phyloP scores from a whole-genome alignment of 495 filamentous ascomycete genomes.

The Penicillium canescens region DNA sequence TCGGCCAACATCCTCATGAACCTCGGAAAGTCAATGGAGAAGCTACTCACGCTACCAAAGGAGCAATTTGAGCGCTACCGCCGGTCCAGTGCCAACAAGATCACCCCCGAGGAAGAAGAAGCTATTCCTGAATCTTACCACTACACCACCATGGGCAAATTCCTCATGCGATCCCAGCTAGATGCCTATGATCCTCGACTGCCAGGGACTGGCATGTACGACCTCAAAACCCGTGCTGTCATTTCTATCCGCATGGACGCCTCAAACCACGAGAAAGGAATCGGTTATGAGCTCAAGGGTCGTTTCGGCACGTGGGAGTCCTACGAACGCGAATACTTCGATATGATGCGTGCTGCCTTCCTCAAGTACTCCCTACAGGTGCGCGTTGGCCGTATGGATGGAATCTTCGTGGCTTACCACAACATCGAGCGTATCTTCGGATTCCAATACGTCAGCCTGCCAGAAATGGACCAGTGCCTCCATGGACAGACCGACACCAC shows the following conservation, averaged over 20 bases:
- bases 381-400: slow-evolving; percentile 96
- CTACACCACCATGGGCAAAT: slow-evolving; percentile 85
- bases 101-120: slow-evolving; percentile 63
- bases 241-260: slow-evolving; percentile 86
- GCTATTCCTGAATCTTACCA: slow-evolving; percentile 75
- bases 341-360: slow-evolving; percentile 94
- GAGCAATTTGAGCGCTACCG: slow-evolving; percentile 85
- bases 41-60: slow-evolving; percentile 80
- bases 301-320: slow-evolving; percentile 79
- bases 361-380: slow-evolving; percentile 97
- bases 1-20: slow-evolving; percentile 81
- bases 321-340: slow-evolving; percentile 92
- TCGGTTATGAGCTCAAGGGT: slow-evolving; percentile 83
- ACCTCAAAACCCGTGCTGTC: slow-evolving; percentile 93
- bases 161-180: slow-evolving; percentile 93
- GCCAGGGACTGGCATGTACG: slow-evolving; percentile 93
- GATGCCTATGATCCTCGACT: slow-evolving; percentile 87
- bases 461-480: slow-evolving; percentile 83
- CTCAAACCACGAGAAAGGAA: slow-evolving; percentile 65
- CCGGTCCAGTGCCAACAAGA: slow-evolving; percentile 58
- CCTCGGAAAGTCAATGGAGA: slow-evolving; percentile 94
- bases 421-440: slow-evolving; percentile 95
- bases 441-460: slow-evolving; percentile 87
- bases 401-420: slow-evolving; percentile 97
- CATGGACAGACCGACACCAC: slow-evolving; percentile 67